Evolutionary conservation across 2,329 filamentous ascomycete genomes (phyloP).

Genomic region (Aspergillus texensis): DNA sequence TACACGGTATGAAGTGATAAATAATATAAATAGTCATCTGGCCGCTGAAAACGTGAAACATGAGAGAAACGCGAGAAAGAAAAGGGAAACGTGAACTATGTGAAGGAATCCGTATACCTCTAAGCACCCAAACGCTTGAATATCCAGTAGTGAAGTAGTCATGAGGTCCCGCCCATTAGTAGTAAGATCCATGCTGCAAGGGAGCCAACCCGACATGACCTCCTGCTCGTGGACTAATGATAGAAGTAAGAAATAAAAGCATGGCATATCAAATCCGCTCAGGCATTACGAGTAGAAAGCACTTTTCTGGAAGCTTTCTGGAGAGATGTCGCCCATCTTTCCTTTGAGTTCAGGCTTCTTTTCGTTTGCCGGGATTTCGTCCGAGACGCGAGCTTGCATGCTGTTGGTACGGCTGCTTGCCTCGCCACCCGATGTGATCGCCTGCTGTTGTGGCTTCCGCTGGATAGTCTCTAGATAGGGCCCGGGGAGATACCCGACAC

Average conservation of each 20-base stretch:
- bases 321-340: conserved; percentile 65
- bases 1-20: conserved; percentile 7
- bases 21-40: conserved; percentile 4
- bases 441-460: conserved; percentile 50
- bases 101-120: background rate
- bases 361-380: conserved; percentile 24
- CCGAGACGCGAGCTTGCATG: conserved; percentile 45
- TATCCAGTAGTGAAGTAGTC: background rate
- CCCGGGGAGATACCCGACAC: conserved; percentile 87
- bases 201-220: background rate
- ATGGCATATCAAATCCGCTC: background rate
- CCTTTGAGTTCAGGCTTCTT: conserved; percentile 57
- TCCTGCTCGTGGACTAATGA: conserved; percentile 15
- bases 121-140: conserved; percentile 4
- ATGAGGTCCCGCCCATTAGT: background rate
- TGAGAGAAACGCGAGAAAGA: background rate
- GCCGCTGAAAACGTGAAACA: background rate
- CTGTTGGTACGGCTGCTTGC: conserved; percentile 57
- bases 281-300: conserved; percentile 63
- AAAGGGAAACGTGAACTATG: background rate
- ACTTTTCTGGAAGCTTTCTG: conserved; percentile 73
- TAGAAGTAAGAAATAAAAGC: conserved; percentile 9
- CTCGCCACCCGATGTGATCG: conserved; percentile 44
- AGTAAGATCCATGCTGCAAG: conserved; percentile 2
- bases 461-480: conserved; percentile 84